Base-by-base conservation (phyloP, 2,329 filamentous ascomycete genomes). In the Talaromyces funiculosus region DNA sequence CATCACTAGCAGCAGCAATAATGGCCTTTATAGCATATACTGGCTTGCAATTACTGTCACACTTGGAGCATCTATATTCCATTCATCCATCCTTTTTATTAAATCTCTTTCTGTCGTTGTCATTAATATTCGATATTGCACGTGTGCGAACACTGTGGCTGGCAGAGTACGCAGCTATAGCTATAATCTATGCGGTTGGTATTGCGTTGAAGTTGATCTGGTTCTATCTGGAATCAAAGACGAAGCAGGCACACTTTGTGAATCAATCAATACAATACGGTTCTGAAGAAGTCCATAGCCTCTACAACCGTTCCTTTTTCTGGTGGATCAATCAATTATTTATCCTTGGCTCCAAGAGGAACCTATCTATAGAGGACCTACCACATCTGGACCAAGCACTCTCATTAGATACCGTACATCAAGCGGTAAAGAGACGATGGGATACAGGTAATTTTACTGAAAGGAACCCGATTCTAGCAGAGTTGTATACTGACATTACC, bases 241-340 rank as follows among this genome's bases (percentile, higher is more conserved):
- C 38, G 4, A 60, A 60, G 29, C 4, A 55, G 49, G 49, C 57
- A 18, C 31, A 22, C n/a, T 55, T 60, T 22, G 4, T 60, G 14
- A 38, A 60, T 26, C 24, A 16, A 45, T 54, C 37, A 47, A 55
- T 55, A 37, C 38, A 60, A 10, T 55, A 60, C 37, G 38, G 57
- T n/a, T 6, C 49, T n/a, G 49, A 55, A 60, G 49, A 60, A 18
- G 16, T 55, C 20, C 49, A 8, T 55, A 22, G 49, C 4, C 40
- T 60, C 3, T 60, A 60, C 20, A 60, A 16, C 29, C 49, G 57
- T 8, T 60, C 57, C 9, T 53, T 55, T 7, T 60, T 60, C 18
- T 60, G 57, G 49, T 60, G 57, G 57, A 60, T 60, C 31, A 60
- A 60, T 38, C 26, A 37, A 31, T 24, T 55, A 1, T 60, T 60